phyloP scores from a whole-genome alignment of 1,284 basidiomycete species.

The Apiotrichum veenhuisii region DNA sequence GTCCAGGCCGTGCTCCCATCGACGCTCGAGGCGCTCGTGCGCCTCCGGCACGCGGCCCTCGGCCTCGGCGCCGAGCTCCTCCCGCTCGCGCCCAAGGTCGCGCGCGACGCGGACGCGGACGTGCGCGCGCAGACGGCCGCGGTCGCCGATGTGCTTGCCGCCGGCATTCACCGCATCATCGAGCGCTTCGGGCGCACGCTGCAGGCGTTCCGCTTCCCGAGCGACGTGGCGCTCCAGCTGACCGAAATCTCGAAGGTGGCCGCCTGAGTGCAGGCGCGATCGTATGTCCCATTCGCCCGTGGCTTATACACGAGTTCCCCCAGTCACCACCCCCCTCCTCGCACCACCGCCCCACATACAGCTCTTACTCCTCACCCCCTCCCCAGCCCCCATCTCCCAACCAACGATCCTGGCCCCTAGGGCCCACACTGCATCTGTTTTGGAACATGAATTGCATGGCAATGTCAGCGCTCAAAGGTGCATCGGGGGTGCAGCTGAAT shows the following conservation, averaged over 20 bases:
- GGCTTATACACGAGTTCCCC: neutral
- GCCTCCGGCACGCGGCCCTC: slow-evolving; percentile 27
- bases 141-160: slow-evolving; percentile 22
- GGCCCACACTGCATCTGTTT: slow-evolving; percentile 9
- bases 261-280: neutral
- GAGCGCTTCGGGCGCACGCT: slow-evolving; percentile 37
- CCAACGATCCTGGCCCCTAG: neutral
- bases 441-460: slow-evolving; percentile 13
- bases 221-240: slow-evolving; percentile 28
- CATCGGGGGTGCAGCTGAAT: neutral
- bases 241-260: slow-evolving; percentile 32
- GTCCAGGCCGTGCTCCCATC: slow-evolving; percentile 42
- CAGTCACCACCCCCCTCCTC: neutral
- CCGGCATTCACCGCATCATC: slow-evolving; percentile 27
- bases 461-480: slow-evolving; percentile 6
- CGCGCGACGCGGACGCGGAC: slow-evolving; percentile 9
- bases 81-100: slow-evolving; percentile 13
- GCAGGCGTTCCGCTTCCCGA: slow-evolving; percentile 39
- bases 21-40: slow-evolving; percentile 41
- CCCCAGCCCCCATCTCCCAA: neutral
- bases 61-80: slow-evolving; percentile 26
- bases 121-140: slow-evolving; percentile 4
- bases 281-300: neutral
- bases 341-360: neutral
- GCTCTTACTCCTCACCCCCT: neutral